Conservation (phyloP, 148 eudicot species). For the Rhododendron henanense region DNA sequence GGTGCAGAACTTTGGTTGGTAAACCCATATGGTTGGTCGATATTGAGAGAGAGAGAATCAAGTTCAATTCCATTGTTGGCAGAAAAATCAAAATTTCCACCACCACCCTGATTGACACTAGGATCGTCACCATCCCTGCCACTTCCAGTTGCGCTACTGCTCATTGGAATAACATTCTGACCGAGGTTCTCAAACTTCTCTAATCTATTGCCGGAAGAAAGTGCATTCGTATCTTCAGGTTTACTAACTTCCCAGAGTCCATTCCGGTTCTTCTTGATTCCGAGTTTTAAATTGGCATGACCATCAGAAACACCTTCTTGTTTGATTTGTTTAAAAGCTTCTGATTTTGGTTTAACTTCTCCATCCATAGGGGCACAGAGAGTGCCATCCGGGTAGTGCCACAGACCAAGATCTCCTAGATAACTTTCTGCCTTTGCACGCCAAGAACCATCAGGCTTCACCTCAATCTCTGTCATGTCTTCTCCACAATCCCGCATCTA, state of each 20-base stretch:
- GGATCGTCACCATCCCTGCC: constrained; percentile 55
- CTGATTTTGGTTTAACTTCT: constrained; percentile 36
- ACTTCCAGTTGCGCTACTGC: constrained; percentile 67
- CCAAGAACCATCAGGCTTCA: constrained; percentile 97
- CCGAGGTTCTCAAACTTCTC: constrained; percentile 29
- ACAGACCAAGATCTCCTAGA: constrained; percentile 51
- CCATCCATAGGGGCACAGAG: constrained; percentile 34
- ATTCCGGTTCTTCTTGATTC: constrained; percentile 57
- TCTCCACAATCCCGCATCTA: constrained; percentile 79
- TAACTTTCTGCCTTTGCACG: constrained; percentile 77
- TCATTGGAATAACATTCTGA: constrained; percentile 47
- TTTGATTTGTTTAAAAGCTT: constrained; percentile 42
- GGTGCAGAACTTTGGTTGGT: constrained; percentile 31
- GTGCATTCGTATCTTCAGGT: constrained; percentile 31
- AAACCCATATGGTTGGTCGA: constrained; percentile 36
- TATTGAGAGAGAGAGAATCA: constrained; percentile 46
- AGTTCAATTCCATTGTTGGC: constrained; percentile 44
- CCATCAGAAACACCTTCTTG: constrained; percentile 38
- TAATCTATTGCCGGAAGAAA: constrained; percentile 41
- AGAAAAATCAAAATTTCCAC: constrained; percentile 40
- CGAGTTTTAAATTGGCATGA: constrained; percentile 47
- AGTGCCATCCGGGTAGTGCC: constrained; percentile 69
- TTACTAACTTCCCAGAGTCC: constrained; percentile 69
- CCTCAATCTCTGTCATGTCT: constrained; percentile 86
- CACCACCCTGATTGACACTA: constrained; percentile 59